These are phyloP conservation scores for Crithidia acanthocephali DNA, from an alignment of 208 protist species.

Conservation along the genomic window DNA sequence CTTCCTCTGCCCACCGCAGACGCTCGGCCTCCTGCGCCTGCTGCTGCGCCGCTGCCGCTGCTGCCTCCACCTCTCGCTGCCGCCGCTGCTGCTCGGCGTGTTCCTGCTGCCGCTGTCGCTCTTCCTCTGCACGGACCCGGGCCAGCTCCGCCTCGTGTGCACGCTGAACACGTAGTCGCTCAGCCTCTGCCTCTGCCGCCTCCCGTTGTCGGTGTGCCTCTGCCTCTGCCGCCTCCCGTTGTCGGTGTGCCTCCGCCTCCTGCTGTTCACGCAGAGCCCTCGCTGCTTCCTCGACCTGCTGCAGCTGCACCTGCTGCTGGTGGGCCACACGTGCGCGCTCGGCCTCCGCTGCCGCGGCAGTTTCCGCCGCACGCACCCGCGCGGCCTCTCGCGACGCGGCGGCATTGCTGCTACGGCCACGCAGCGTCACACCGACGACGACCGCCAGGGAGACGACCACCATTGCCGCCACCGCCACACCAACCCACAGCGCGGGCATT, in stretches of 20 bases:
- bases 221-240: neutral
- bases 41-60: neutral
- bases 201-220: neutral
- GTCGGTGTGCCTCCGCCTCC: neutral
- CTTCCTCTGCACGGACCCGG: neutral
- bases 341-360: neutral
- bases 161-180: neutral
- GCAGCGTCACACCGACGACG: slow-evolving; percentile 11
- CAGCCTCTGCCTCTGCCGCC: neutral
- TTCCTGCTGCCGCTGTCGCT: neutral
- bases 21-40: neutral
- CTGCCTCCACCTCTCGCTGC: neutral
- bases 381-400: neutral
- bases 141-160: neutral
- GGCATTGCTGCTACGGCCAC: neutral
- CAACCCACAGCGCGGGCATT: slow-evolving; percentile 16
- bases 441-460: slow-evolving; percentile 25
- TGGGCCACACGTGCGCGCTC: neutral
- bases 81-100: neutral
- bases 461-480: slow-evolving; percentile 17
- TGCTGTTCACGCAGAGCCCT: slow-evolving; percentile 1
- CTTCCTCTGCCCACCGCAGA: neutral
- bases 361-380: no score
- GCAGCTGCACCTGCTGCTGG: neutral
- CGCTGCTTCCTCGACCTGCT: neutral